Conservation (phyloP, 148 eudicot species). For the Cornus controversa region DNA sequence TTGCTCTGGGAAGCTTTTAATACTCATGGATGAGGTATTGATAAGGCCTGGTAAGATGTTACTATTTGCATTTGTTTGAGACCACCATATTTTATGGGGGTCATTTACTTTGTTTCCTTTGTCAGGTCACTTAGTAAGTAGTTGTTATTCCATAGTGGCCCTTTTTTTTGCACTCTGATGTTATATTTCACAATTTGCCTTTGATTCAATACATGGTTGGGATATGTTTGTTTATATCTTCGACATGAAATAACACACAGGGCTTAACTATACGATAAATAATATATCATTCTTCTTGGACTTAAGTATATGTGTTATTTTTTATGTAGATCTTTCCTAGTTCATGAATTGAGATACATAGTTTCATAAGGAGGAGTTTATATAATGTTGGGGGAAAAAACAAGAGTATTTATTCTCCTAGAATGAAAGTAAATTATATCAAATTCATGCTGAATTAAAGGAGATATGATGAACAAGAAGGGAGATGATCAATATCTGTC, state of each 20-base stretch:
- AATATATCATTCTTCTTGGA: neutral
- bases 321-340: neutral
- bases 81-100: neutral
- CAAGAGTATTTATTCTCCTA: too few relatives aligned
- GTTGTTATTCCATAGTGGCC: neutral
- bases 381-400: too few relatives aligned
- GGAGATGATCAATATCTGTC: too few relatives aligned
- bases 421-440: too few relatives aligned
- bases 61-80: neutral
- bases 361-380: too few relatives aligned
- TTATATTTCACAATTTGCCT: neutral
- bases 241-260: neutral
- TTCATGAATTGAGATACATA: neutral
- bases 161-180: neutral
- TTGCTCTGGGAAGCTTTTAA: constrained; percentile 70
- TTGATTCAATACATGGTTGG: neutral
- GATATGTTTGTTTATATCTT: neutral
- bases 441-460: too few relatives aligned
- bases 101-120: neutral
- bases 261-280: neutral
- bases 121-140: too few relatives aligned
- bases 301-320: neutral
- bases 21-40: constrained; percentile 45
- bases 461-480: too few relatives aligned
- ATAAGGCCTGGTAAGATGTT: neutral